Percentiles rank a stretch among this genome's conserved stretches.
Conservation (phyloP, 768 basidiomycete genomes). For the Hemileccinum rubropunctum region DNA sequence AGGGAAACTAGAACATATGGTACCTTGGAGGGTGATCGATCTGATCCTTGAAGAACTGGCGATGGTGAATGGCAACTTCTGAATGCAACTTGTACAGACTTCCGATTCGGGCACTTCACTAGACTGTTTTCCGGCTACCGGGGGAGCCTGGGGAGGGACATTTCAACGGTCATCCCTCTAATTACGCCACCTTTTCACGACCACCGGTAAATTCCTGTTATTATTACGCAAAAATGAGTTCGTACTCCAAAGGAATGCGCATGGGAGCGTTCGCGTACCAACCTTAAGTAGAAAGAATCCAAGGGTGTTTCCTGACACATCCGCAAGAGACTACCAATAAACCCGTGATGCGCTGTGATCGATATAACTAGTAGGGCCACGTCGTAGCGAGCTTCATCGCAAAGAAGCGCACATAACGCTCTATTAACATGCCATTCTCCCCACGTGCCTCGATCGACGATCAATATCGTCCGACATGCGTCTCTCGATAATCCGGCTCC, state of each 20-base stretch:
- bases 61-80: no score
- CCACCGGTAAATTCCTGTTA: constrained; percentile 28
- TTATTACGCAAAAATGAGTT: background rate
- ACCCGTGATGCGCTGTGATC: constrained; percentile 63
- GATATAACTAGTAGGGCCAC: constrained; percentile 49
- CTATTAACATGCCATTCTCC: no score
- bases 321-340: constrained; percentile 54
- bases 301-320: constrained; percentile 42
- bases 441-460: constrained; percentile 48
- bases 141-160: no score
- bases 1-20: no score
- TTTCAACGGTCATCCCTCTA: background rate
- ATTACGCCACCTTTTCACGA: constrained; percentile 18
- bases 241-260: background rate
- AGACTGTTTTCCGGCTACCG: no score
- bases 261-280: constrained; percentile 13
- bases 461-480: constrained; percentile 32
- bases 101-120: no score
- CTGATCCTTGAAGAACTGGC: no score
- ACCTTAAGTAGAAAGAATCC: constrained; percentile 66
- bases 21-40: no score
- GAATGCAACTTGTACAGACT: no score
- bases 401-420: no score
- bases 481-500: constrained; percentile 30
- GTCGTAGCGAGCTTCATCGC: background rate